A percentile compares a stretch with the other conserved stretches of the same genome.
Conservation (phyloP, 345 rosid genomes). For the Arabis hirsuta region DNA sequence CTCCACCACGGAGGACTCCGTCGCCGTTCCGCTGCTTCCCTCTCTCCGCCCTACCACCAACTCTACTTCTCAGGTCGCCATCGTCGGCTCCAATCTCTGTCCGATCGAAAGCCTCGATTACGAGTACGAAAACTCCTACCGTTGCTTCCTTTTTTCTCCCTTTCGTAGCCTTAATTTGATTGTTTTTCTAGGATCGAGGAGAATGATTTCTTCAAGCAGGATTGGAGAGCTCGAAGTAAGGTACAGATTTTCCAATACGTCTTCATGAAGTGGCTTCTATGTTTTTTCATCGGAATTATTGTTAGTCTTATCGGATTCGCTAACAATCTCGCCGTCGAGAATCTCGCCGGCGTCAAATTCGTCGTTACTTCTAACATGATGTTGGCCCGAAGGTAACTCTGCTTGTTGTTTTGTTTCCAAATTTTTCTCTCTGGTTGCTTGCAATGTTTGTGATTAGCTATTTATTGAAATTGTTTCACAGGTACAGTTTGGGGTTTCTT, state of each 20-base stretch:
- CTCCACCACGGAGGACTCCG: conserved; percentile 49
- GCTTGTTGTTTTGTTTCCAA: too few relatives aligned
- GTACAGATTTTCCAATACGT: conserved; percentile 70
- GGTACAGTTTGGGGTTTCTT: conserved; percentile 71
- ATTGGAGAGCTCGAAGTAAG: conserved; percentile 79
- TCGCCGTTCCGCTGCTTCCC: conserved; percentile 56
- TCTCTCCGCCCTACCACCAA: conserved; percentile 50
- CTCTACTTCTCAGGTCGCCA: conserved; percentile 91
- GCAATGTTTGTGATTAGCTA: background rate
- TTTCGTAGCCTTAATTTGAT: background rate
- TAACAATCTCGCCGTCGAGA: conserved; percentile 89
- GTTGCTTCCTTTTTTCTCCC: background rate
- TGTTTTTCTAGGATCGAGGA: conserved; percentile 61
- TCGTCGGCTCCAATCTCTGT: conserved; percentile 79
- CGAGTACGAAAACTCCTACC: conserved; percentile 51
- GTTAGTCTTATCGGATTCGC: conserved; percentile 82
- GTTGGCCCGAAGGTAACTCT: conserved; percentile 57
- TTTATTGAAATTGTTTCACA: conserved; percentile 31
- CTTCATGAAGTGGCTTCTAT: conserved; percentile 80
- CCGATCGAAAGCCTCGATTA: conserved; percentile 95
- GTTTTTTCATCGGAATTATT: conserved; percentile 66
- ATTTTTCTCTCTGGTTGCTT: background rate
- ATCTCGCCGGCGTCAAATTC: conserved; percentile 82
- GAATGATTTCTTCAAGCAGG: conserved; percentile 91
- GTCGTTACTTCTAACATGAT: conserved; percentile 92